Evolutionary conservation across 164 flowering plant genomes (phyloP), one percentile per base, ranked within the genome.

Genomic region (Nelumbo lutea): DNA sequence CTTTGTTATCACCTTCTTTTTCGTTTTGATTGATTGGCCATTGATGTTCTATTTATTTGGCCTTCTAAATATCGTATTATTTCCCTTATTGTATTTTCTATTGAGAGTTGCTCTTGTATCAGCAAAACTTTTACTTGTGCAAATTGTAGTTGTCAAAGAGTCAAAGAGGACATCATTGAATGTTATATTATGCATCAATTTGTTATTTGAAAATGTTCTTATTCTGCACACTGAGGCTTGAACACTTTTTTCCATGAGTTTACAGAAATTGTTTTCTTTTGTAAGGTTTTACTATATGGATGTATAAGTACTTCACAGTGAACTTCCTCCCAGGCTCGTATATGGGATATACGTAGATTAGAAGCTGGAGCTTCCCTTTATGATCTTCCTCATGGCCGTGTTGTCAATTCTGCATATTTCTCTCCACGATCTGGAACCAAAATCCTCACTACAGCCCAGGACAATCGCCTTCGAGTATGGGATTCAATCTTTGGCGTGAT

Each of bases 351-450:
- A 72, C 91, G 98, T 11, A 79, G 76, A 61, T 57, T 93, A 50
- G 84, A 88, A 79, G 80, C 82, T 70, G 87, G 85, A 44, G 81
- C 87, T 62, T 86, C 91, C 57, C 84, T 93, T 38, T 67, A 52
- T 50, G 62, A 78, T 68, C 90, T 93, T 72, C 68, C 75, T 3
- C 98, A 90, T 72, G 74, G 66, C 9, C 90, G 98, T 69, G 98
- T 91, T 68, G 98, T 93, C 41, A 93, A 87, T 74, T 88, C 97
- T 58, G 97, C 97, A 40, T 91, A 89, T 78, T 91, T 93, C 75
- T 93, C 97, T 66, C 98, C 91, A 9, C 73, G 60, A 4, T 84
- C 88, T 48, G 97, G 98, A 59, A 78, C 79, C 79, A 93, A 91
- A 77, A 91, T 93, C 72, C 83, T 93, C 50, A 93, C 96, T 13